Percentiles rank a stretch among this genome's conserved stretches.
Evolutionary conservation across 805 yeast species (phyloP).

Genomic region (Nakazawaea peltata): DNA sequence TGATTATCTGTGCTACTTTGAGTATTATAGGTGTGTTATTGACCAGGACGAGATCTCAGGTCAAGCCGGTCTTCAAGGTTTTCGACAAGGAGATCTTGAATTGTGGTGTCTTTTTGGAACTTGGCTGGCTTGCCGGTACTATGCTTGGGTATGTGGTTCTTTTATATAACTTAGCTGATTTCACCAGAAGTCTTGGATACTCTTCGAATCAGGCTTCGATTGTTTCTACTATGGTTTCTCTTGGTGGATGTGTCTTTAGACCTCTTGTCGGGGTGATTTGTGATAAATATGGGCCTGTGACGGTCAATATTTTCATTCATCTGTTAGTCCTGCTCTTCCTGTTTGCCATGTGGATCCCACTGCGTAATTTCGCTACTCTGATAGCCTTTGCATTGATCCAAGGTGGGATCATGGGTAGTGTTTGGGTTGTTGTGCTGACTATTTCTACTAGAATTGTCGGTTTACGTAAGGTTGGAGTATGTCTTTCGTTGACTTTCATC

Average conservation of each 20-base stretch:
- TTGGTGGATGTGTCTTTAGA: constrained; percentile 48
- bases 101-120: constrained; percentile 34
- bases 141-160: constrained; percentile 55
- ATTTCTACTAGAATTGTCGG: constrained; percentile 47
- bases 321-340: constrained; percentile 31
- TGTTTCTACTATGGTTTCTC: constrained; percentile 52
- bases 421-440: constrained; percentile 50
- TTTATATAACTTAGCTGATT: constrained; percentile 51
- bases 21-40: constrained; percentile 25
- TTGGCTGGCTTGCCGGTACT: constrained; percentile 35
- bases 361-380: constrained; percentile 48
- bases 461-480: constrained; percentile 39
- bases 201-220: constrained; percentile 44
- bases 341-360: constrained; percentile 50
- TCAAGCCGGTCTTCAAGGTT: constrained; percentile 26
- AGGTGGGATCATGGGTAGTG: constrained; percentile 55
- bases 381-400: constrained; percentile 40
- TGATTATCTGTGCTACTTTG: constrained; percentile 28
- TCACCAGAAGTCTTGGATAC: constrained; percentile 54
- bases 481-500: constrained; percentile 41
- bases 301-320: constrained; percentile 31
- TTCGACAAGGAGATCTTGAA: constrained; percentile 34
- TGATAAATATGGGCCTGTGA: constrained; percentile 44
- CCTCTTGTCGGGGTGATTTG: constrained; percentile 45
- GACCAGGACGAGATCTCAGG: constrained; percentile 28